Percentiles rank a stretch among this genome's conserved stretches.
phyloP scores from a whole-genome alignment of 139 green algal species.

The Chlorella sp. region DNA sequence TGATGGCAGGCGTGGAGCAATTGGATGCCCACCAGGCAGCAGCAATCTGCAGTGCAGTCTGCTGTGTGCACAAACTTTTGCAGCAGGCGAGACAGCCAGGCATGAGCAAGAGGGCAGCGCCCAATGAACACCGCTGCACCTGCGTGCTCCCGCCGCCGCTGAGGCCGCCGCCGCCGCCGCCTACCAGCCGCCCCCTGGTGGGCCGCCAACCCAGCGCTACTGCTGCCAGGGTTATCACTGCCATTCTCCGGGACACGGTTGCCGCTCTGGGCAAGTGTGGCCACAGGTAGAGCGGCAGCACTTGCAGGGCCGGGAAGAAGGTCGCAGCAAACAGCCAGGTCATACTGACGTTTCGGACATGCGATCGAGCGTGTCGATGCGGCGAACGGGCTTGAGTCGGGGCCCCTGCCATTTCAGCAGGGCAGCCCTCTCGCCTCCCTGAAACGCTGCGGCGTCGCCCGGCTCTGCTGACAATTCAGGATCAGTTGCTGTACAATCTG shows the following conservation, averaged over 20 bases:
- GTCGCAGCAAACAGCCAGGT: slow-evolving; percentile 15
- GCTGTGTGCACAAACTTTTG: background rate
- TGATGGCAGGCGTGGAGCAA: background rate
- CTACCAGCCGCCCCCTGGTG: background rate
- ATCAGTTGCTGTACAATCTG: no score
- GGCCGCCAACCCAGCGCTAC: slow-evolving; percentile 18
- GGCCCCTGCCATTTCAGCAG: no score
- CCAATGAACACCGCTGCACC: background rate
- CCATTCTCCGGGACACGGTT: slow-evolving; percentile 20
- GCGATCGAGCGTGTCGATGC: no score
- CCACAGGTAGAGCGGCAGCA: slow-evolving; percentile 34
- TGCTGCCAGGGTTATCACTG: background rate
- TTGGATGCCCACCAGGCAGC: background rate
- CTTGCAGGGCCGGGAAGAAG: slow-evolving; percentile 25
- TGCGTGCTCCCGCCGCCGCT: no score
- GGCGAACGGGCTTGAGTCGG: no score
- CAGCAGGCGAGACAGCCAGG: background rate
- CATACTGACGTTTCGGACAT: no score
- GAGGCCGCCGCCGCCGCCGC: no score
- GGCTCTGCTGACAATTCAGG: no score
- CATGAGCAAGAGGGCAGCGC: background rate
- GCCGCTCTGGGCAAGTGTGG: background rate
- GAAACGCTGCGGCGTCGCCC: no score
- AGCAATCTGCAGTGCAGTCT: background rate
- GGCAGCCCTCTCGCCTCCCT: no score